A percentile compares a stretch with the other conserved stretches of the same genome.
These are phyloP conservation scores for Coniochaeta pulveracea DNA, from an alignment of 2,329 filamentous ascomycete genomes.

Conservation along the genomic window DNA sequence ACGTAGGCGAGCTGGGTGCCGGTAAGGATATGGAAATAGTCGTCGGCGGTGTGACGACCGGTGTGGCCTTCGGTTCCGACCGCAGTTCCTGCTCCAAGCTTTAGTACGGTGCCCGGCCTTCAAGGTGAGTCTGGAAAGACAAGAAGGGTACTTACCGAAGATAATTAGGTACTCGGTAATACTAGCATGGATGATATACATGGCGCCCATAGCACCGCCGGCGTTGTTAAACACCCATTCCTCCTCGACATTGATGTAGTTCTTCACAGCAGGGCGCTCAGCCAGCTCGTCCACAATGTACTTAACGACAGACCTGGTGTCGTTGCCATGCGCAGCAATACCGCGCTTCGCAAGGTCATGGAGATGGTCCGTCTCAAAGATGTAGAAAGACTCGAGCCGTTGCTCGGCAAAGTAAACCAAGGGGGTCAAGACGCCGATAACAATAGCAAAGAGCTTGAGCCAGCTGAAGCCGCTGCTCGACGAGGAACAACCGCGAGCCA, in stretches of 20 bases:
- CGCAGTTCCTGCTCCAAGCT: constrained; percentile 40
- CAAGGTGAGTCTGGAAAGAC: no score
- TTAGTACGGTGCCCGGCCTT: no score
- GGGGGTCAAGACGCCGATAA: constrained; percentile 42
- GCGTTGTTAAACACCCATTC: constrained; percentile 92
- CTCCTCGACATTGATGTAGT: constrained; percentile 56
- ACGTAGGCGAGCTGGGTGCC: constrained; percentile 70
- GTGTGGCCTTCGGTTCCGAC: constrained; percentile 81
- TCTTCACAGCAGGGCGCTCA: constrained; percentile 34
- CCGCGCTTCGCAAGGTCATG: constrained; percentile 56
- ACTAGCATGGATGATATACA: constrained; percentile 86
- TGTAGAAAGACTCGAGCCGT: constrained; percentile 56
- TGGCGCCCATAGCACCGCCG: constrained; percentile 81
- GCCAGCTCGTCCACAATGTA: constrained; percentile 61
- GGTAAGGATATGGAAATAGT: constrained; percentile 85
- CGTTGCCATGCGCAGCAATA: constrained; percentile 59
- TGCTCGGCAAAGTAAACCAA: constrained; percentile 45
- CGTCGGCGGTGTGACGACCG: constrained; percentile 81
- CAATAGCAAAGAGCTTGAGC: constrained; percentile 37
- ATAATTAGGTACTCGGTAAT: constrained; percentile 86
- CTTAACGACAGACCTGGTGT: constrained; percentile 57
- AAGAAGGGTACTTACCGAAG: constrained; percentile 51
- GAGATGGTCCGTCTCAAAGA: constrained; percentile 60
- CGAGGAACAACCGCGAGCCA: constrained; percentile 9
- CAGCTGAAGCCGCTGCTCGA: constrained; percentile 20